Evolutionary conservation across 139 green algal species (phyloP).

Genomic region (Tetradesmus obliquus): DNA sequence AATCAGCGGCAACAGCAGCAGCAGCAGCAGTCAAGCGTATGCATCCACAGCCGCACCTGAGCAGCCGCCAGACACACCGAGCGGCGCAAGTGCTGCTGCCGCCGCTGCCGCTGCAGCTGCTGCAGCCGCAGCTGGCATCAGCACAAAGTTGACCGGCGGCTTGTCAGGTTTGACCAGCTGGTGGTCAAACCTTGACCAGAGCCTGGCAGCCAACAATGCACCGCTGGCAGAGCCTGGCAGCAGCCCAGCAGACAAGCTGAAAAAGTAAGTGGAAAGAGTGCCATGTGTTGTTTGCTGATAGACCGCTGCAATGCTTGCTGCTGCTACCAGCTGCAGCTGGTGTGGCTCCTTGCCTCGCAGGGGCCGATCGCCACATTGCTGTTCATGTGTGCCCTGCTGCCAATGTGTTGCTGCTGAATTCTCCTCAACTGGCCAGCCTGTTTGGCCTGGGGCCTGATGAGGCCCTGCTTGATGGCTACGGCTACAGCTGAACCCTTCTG

Average conservation of each 20-base stretch:
- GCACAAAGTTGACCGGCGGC: background rate
- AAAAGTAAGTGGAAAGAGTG: background rate
- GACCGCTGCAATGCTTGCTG: no score
- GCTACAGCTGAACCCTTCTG: background rate
- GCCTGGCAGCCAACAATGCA: slow-evolving; percentile 24
- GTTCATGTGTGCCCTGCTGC: background rate
- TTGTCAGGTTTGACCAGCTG: slow-evolving; percentile 20
- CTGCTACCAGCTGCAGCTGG: no score
- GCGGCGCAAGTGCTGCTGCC: background rate
- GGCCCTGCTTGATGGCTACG: no score
- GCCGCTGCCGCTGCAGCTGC: slow-evolving; percentile 5
- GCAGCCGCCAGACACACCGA: background rate
- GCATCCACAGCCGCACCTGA: background rate
- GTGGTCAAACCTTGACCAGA: slow-evolving; percentile 35
- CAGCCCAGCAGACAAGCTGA: slow-evolving; percentile 16
- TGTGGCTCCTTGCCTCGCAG: no score
- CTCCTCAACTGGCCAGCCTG: no score
- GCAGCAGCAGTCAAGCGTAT: background rate
- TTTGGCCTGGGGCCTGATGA: no score
- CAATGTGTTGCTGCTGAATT: background rate
- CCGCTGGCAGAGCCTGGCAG: background rate
- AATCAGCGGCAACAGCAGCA: background rate
- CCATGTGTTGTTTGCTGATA: no score
- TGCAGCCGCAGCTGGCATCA: background rate
- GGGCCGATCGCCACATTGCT: no score